Conservation (phyloP, 2,329 filamentous ascomycete genomes). For the Sporothrix dimorphospora region DNA sequence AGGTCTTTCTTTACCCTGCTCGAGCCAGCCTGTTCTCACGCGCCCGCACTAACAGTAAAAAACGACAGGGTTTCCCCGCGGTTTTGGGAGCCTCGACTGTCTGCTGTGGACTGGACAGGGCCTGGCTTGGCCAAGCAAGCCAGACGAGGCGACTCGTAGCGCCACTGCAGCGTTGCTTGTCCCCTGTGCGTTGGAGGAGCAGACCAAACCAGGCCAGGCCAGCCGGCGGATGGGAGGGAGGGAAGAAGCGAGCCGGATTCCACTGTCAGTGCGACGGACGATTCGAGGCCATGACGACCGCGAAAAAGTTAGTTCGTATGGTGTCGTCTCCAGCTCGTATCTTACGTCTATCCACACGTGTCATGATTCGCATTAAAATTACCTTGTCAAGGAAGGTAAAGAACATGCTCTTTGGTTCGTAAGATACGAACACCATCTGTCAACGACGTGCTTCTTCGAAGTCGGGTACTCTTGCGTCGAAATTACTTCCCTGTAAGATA, state of each 20-base stretch:
- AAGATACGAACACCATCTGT: not conserved
- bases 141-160: not conserved
- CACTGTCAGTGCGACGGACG: conserved; percentile 2
- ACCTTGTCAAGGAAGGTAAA: not conserved
- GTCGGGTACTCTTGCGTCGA: too few relatives aligned
- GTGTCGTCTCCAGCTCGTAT: not conserved
- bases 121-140: not conserved
- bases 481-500: too few relatives aligned
- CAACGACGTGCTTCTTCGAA: not conserved
- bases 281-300: not conserved
- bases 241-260: conserved; percentile 10
- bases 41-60: not conserved
- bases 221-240: not conserved
- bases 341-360: not conserved
- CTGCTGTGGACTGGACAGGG: conserved; percentile 11
- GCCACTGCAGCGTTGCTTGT: not conserved
- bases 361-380: not conserved
- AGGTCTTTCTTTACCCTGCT: not conserved
- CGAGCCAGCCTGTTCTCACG: not conserved
- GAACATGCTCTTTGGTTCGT: not conserved
- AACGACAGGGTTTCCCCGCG: conserved; percentile 23
- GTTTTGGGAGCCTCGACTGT: not conserved
- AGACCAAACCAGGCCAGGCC: not conserved
- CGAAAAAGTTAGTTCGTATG: not conserved
- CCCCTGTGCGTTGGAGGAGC: not conserved